Base-by-base conservation (phyloP, 2,329 filamentous ascomycete species). In the Tolypocladium inflatum region DNA sequence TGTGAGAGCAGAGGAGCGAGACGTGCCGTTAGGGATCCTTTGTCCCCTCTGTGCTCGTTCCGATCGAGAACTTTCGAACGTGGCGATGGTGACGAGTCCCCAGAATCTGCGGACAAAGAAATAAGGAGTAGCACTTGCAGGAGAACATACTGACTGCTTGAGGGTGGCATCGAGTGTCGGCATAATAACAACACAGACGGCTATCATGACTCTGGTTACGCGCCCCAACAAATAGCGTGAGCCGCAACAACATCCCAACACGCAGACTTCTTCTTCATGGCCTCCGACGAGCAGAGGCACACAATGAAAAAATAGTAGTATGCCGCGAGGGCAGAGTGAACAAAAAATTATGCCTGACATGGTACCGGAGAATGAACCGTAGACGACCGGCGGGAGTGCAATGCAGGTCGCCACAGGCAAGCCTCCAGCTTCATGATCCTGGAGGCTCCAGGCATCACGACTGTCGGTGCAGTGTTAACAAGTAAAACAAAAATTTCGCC, bases 201-300 rank as follows among this genome's bases (percentile, higher is more conserved):
- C 3, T 23, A 17, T 19, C 13, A 48, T 13, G 13, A 19, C 15
- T 3, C 11, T 30, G 23, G 6, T 8, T 30, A 30, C 13, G 23
- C 13, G 23, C 7, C 7, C 43, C 2, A 48, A 26, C 13, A 13
- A 48, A 9, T 13, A 26, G 8, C 43, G 11, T 13, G 11, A 7
- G 43, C 13, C 43, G 23, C 11, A 48, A 26, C 21, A 48, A 7
- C 21, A 26, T 8, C 2, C 21, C 2, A 48, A 26, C 15, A n/a
- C 10, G 8, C 15, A 30, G 2, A 15, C 43, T n/a, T 74, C 75
- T 78, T 78, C 76, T 68, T 78, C 73, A 67, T 72, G 70, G 56
- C 71, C 65, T 59, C 67, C 67, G 73, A 54, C 71, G 57, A 70
- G 71, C 72, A 71, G 67, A 63, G 60, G 65, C 45, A 62, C 71